Conservation (phyloP, 331 rosid genomes). For the Quercus phellos region DNA sequence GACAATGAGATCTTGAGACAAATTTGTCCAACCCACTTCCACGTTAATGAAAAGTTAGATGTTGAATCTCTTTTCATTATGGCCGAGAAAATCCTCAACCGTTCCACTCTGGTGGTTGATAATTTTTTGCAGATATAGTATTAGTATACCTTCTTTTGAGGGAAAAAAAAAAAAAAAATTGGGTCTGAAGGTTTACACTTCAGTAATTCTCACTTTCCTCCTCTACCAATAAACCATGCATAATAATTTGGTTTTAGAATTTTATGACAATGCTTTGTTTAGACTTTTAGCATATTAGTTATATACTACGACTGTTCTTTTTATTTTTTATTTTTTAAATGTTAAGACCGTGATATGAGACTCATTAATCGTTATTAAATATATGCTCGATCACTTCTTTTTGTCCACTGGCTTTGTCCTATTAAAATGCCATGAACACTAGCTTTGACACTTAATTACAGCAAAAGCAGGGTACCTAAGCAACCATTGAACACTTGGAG, state of each 20-base stretch:
- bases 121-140: neutral
- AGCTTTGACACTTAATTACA: too few relatives aligned
- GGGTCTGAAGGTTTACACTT: neutral
- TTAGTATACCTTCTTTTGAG: too few relatives aligned
- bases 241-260: neutral
- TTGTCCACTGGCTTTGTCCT: too few relatives aligned
- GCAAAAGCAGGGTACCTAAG: slow-evolving; percentile 31
- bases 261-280: neutral
- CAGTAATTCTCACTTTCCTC: too few relatives aligned
- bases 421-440: too few relatives aligned
- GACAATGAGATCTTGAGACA: slow-evolving; percentile 8
- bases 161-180: neutral
- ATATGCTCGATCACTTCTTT: too few relatives aligned
- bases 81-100: slow-evolving; percentile 17
- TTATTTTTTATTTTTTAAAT: neutral
- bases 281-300: neutral
- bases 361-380: too few relatives aligned
- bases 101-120: slow-evolving; percentile 13
- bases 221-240: too few relatives aligned
- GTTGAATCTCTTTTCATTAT: slow-evolving; percentile 18
- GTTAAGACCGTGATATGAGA: neutral
- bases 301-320: neutral
- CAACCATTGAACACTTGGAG: slow-evolving; percentile 16
- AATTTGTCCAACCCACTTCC: slow-evolving; percentile 7
- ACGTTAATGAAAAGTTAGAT: neutral